These are phyloP conservation scores for Cadophora malorum DNA, from an alignment of 2,329 filamentous ascomycete species.

Conservation along the genomic window DNA sequence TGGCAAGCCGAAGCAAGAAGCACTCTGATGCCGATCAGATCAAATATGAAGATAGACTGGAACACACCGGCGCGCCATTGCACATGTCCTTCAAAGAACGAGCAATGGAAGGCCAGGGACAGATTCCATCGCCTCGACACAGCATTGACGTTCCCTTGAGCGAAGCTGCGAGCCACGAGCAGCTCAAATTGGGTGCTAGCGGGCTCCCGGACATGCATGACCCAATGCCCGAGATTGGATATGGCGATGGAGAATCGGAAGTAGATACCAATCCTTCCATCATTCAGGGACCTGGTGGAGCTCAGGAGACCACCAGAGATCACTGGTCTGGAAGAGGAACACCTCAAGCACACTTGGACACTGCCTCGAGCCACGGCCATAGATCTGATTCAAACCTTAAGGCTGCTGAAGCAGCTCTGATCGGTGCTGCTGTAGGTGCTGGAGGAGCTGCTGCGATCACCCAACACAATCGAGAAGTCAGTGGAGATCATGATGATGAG, in stretches of 20 bases:
- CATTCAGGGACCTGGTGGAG: slow-evolving; percentile 70
- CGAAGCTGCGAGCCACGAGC: slow-evolving; percentile 50
- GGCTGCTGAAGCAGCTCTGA: slow-evolving; percentile 45
- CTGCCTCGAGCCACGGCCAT: slow-evolving; percentile 22
- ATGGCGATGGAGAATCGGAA: slow-evolving; percentile 65
- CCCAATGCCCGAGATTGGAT: slow-evolving; percentile 80
- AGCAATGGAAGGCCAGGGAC: slow-evolving; percentile 61
- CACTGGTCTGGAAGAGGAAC: slow-evolving; percentile 64
- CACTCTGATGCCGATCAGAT: slow-evolving; percentile 39
- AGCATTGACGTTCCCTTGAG: slow-evolving; percentile 63
- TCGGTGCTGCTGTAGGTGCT: slow-evolving; percentile 59
- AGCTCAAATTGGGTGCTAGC: slow-evolving; percentile 68
- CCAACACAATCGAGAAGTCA: slow-evolving; percentile 59
- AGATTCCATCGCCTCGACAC: slow-evolving; percentile 61
- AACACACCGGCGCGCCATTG: slow-evolving; percentile 56
- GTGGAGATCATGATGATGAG: slow-evolving; percentile 66
- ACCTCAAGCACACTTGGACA: slow-evolving; percentile 38
- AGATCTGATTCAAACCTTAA: slow-evolving; percentile 41
- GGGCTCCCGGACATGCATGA: slow-evolving; percentile 72
- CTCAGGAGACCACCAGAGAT: slow-evolving; percentile 45
- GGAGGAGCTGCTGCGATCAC: slow-evolving; percentile 60
- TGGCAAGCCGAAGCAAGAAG: slow-evolving; percentile 40
- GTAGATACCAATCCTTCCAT: slow-evolving; percentile 85
- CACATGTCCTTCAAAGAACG: slow-evolving; percentile 73
- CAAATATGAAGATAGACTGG: slow-evolving; percentile 38